A percentile compares a stretch with the other conserved stretches of the same genome.
These are phyloP conservation scores for Astrocystis sublimbata DNA, from an alignment of 495 filamentous ascomycete species.

Conservation along the genomic window DNA sequence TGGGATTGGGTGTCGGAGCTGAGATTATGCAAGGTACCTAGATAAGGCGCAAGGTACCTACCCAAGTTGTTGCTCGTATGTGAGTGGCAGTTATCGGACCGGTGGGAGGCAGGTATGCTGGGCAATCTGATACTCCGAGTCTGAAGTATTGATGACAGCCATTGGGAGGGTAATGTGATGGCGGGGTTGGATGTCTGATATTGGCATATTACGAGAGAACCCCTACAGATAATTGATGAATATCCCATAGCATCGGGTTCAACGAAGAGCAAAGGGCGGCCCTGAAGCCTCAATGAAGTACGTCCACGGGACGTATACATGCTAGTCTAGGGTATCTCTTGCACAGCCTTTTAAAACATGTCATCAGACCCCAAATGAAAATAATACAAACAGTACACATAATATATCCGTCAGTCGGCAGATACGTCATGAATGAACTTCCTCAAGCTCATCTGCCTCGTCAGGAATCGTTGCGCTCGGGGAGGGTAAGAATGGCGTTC, in stretches of 20 bases:
- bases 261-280: background rate
- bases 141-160: background rate
- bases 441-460: constrained; percentile 42
- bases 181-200: background rate
- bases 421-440: constrained; percentile 41
- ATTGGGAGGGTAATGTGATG: background rate
- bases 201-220: background rate
- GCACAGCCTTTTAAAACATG: constrained; percentile 5
- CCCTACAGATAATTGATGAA: constrained; percentile 4
- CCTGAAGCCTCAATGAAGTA: background rate
- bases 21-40: too few relatives aligned
- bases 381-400: background rate
- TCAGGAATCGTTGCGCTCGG: constrained; percentile 46
- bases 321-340: background rate
- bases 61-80: background rate
- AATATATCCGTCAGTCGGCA: background rate
- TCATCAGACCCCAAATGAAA: background rate
- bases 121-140: background rate
- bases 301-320: background rate
- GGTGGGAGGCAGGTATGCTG: background rate
- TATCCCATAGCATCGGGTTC: background rate
- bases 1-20: constrained; percentile 32
- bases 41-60: too few relatives aligned
- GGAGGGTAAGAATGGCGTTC: constrained; percentile 43
- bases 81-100: too few relatives aligned